Conservation (phyloP, 192 early-diverging fungal species). For the Gamsiella multidivaricata region DNA sequence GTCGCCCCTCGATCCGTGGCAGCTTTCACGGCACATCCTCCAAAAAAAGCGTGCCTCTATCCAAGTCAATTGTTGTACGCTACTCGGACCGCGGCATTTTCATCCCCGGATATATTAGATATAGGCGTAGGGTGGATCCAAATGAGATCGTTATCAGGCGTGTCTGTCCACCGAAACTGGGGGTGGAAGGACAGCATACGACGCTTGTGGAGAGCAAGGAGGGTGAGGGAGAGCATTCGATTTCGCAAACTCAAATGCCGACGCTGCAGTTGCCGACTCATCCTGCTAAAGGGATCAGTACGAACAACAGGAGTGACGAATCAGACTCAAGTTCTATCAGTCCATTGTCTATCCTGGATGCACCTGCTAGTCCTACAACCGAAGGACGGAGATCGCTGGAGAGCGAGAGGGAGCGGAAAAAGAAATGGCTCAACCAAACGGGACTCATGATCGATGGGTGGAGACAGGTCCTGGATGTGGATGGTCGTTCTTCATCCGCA, state of each 20-base stretch:
- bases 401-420: conserved; percentile 9
- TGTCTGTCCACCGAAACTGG: conserved; percentile 17
- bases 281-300: background rate
- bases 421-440: conserved; percentile 21
- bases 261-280: conserved; percentile 1
- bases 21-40: conserved; percentile 22
- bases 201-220: background rate
- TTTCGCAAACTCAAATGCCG: background rate
- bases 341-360: conserved; percentile 7
- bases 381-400: conserved; percentile 1
- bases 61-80: conserved; percentile 46
- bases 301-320: conserved; percentile 8
- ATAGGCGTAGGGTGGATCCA: conserved; percentile 5
- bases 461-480: conserved; percentile 33
- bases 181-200: conserved; percentile 19
- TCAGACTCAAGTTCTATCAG: conserved; percentile 2
- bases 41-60: conserved; percentile 30
- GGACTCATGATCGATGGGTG: conserved; percentile 36
- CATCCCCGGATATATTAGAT: conserved; percentile 48
- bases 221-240: background rate
- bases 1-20: conserved; percentile 47
- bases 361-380: background rate
- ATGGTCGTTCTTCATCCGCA: conserved; percentile 6
- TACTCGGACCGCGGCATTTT: conserved; percentile 47
- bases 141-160: conserved; percentile 32